Evolutionary conservation across 2,329 filamentous ascomycete species (phyloP).

Genomic region (Pseudophaeomoniella oleicola): DNA sequence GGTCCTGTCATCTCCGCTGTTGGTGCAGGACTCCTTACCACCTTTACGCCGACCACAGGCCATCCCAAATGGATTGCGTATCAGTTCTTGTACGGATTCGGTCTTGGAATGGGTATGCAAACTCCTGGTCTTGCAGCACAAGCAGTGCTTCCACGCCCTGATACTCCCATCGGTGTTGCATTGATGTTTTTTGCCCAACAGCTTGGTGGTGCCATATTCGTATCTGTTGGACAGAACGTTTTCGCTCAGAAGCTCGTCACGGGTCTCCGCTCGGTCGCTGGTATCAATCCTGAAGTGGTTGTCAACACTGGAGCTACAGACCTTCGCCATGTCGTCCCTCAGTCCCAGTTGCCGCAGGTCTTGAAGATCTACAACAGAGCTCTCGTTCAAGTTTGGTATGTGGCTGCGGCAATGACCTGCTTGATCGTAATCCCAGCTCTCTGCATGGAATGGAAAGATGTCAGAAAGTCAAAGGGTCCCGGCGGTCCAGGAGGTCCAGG

Average conservation of each 20-base stretch:
- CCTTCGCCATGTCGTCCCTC: slow-evolving; percentile 38
- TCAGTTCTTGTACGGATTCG: slow-evolving; percentile 12
- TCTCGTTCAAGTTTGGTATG: slow-evolving; percentile 44
- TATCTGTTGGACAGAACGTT: slow-evolving; percentile 12
- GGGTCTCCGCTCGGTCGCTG: slow-evolving; percentile 14
- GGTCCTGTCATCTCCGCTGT: slow-evolving; percentile 12
- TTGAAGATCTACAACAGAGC: slow-evolving; percentile 49
- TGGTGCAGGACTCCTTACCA: slow-evolving; percentile 12
- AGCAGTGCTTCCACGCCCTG: slow-evolving; percentile 6
- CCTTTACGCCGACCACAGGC: slow-evolving; percentile 8
- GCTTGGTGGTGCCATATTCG: slow-evolving; percentile 13
- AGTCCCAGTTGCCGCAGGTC: slow-evolving; percentile 37
- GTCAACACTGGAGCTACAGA: slow-evolving; percentile 42
- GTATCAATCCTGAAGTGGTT: slow-evolving; percentile 26
- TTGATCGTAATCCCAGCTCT: slow-evolving; percentile 40
- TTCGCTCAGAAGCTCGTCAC: slow-evolving; percentile 10
- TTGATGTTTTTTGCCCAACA: slow-evolving; percentile 13
- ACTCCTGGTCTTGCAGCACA: slow-evolving; percentile 10
- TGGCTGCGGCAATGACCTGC: slow-evolving; percentile 39
- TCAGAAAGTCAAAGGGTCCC: slow-evolving; percentile 35
- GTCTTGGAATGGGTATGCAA: slow-evolving; percentile 13
- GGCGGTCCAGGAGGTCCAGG: neutral
- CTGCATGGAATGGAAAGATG: slow-evolving; percentile 49
- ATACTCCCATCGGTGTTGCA: slow-evolving; percentile 9
- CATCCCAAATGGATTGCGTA: slow-evolving; percentile 14